Percentiles rank a stretch among this genome's conserved stretches.
Evolutionary conservation across 73 alveolate genomes (phyloP).

Genomic region (Paraurostyla sp.): DNA sequence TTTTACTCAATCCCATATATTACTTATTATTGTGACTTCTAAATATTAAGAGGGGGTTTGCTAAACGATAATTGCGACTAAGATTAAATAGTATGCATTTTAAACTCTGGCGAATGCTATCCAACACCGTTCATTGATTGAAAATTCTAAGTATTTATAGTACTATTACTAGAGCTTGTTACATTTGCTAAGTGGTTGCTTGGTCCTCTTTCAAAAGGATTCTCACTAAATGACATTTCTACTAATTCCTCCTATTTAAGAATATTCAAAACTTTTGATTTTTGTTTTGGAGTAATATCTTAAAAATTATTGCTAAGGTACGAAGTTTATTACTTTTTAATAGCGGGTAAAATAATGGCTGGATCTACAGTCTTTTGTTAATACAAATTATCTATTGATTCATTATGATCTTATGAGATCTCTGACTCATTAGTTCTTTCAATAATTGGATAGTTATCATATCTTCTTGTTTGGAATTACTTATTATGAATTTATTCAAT

Average conservation of each 20-base stretch:
- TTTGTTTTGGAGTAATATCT: not conserved
- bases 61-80: not conserved
- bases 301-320: not conserved
- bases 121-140: not conserved
- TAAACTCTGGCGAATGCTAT: slow-evolving; percentile 26
- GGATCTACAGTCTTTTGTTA: not conserved
- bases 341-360: slow-evolving; percentile 8
- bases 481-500: too few species aligned
- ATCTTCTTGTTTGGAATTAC: too few species aligned
- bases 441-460: not conserved
- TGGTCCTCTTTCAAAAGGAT: not conserved
- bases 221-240: slow-evolving; percentile 57
- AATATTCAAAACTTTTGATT: not conserved
- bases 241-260: not conserved
- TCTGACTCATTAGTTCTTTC: not conserved
- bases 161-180: not conserved
- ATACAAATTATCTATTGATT: not conserved
- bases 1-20: not conserved
- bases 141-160: not conserved
- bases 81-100: not conserved
- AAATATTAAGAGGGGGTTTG: too few species aligned
- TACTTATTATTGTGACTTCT: too few species aligned
- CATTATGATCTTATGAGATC: not conserved
- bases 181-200: not conserved
- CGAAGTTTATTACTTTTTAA: not conserved